Evolutionary conservation across 768 basidiomycete species (phyloP), one percentile per base, ranked within the genome.

Genomic region (Mycena galopus): DNA sequence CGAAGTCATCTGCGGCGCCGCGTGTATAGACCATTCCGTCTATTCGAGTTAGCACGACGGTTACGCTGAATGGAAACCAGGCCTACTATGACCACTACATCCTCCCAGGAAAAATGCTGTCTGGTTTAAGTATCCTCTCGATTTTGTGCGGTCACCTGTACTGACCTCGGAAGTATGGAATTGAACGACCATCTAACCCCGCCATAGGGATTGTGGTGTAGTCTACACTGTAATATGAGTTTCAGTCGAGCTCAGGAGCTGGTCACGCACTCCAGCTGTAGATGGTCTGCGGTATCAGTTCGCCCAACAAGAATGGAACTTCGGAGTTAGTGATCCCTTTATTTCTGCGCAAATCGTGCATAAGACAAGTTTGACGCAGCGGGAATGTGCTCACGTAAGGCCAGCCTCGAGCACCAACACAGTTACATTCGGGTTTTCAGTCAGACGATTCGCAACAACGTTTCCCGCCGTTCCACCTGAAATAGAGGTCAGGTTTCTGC

Each of bases 1-100:
- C 71, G 29, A 56, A 81, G 60, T 81, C 81, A 5, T 79, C 79
- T 39, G 72, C 69, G 2, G 80, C 73, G 5, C 81, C 81, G 44
- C 80, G 75, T 14, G 79, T 80, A 44, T 78, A 81, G 3, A 55
- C 65, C 25, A 51, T 29, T 12, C 51, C 61, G n/a, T 63, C 59
- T 60, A 19, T 47, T 30, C 39, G 39, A 39, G 14, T 39, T 3
- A 39, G 39, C 39, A 14, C 12, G 39, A 16, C 39, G 39, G 17
- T 16, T 16, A 16, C 12, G 39, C 39, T 14, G 39, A 16, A 39
- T 3, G 11, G 11, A 7, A 10, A 39, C 12, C 12, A 39, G n/a
- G 39, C 39, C 17, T 39, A 39, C 39, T 39, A 37, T 68, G 67
- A 14, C 59, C 44, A 25, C 67, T 68, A 23, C 67, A 68, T 50